Evolutionary conservation across 768 basidiomycete genomes (phyloP).

Genomic region (Pleurotus djamor): DNA sequence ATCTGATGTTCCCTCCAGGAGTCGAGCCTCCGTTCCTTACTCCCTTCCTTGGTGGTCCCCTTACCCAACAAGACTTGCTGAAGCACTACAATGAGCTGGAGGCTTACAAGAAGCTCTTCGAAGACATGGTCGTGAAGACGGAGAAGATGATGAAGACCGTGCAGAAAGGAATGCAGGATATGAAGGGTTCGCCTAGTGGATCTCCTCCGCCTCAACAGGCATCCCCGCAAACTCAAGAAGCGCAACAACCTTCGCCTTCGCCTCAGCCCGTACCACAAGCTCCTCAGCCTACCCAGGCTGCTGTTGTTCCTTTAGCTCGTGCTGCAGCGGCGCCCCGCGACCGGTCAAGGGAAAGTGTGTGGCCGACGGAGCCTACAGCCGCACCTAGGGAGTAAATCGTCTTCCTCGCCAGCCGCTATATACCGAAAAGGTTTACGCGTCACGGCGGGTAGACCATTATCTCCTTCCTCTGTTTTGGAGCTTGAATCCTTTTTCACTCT

Average conservation of each 20-base stretch:
- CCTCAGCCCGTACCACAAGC: constrained; percentile 1
- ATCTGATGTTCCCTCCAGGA: constrained; percentile 16
- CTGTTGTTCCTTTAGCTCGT: constrained; percentile 3
- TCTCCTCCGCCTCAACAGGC: neutral
- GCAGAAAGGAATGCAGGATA: constrained; percentile 75
- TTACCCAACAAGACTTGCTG: constrained; percentile 61
- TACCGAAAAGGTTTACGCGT: neutral
- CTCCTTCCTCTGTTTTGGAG: neutral
- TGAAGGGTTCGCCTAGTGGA: constrained; percentile 36
- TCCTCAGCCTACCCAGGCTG: neutral
- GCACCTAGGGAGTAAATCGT: neutral
- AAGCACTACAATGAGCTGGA: constrained; percentile 66
- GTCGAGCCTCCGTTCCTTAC: constrained; percentile 2
- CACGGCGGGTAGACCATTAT: neutral
- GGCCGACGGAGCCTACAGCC: neutral
- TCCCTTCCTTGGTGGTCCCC: constrained; percentile 21
- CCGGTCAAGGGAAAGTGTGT: constrained; percentile 5
- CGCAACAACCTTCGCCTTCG: neutral
- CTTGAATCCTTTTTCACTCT: too few species aligned
- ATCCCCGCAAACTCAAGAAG: neutral
- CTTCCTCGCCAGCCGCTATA: neutral
- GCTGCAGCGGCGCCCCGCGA: neutral
- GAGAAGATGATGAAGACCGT: constrained; percentile 71
- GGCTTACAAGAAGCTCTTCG: constrained; percentile 60
- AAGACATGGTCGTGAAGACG: constrained; percentile 76